Evolutionary conservation across 2,329 filamentous ascomycete genomes (phyloP), one percentile per base, ranked within the genome.

Genomic region (Fusarium subtropicale): DNA sequence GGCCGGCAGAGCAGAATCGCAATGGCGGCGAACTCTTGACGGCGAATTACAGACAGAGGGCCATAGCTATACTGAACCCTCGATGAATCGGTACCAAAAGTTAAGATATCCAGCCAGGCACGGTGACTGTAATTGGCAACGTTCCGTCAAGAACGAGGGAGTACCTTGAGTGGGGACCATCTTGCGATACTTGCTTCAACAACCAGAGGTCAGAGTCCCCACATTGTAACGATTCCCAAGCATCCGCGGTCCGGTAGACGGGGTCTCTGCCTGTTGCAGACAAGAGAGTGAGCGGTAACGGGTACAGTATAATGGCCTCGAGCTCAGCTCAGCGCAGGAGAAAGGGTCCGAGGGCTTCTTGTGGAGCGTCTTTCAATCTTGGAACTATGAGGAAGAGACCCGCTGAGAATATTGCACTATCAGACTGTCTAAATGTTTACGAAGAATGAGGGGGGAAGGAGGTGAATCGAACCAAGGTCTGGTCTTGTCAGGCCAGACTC

Each of bases 321-420:
- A 47, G 34, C 41, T 64, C 54, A 65, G 54, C 62, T 65, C 62
- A 54, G 66, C 57, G 51, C 38, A 60, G 20, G 42, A 61, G 38
- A 53, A 69, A 69, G 55, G 66, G 66, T 69, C 66, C 66, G 65
- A 55, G 66, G 69, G 51, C 60, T 55, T 55, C 54, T 47, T 62
- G 66, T 66, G 66, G 66, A 69, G 60, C 24, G 38, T 60, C 39
- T 55, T 51, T 66, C 30, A 56, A 58, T 55, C 45, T 68, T 66
- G 55, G 59, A 56, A 55, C 60, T 47, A 62, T 28, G 65, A 54
- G 54, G 36, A 56, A 50, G 26, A 51, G 65, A 54, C 65, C 65
- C 66, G 56, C 65, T 54, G 41, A 38, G 41, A 50, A 52, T 59
- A 55, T 50, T 60, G 33, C 38, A 42, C 16, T 44, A 42, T 46